phyloP scores from a whole-genome alignment of 345 rosid species.

The Brassica napus region DNA sequence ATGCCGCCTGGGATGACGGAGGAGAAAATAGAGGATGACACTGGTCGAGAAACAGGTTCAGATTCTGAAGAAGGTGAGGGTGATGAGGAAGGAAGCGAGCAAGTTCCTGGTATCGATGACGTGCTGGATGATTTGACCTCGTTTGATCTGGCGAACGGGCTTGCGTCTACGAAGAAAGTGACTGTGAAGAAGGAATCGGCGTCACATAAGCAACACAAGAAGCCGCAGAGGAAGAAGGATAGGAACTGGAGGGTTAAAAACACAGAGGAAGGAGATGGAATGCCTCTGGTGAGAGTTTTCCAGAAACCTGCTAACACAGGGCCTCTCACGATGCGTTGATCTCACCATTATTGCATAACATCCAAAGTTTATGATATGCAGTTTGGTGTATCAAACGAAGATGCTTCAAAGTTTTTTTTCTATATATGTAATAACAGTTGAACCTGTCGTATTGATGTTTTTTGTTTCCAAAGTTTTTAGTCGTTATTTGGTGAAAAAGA shows the following conservation, averaged over 20 bases:
- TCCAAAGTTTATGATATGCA: constrained; percentile 9
- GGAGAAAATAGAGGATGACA: constrained; percentile 28
- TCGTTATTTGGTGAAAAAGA: background rate
- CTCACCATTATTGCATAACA: background rate
- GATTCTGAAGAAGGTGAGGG: constrained; percentile 43
- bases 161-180: constrained; percentile 50
- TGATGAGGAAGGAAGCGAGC: constrained; percentile 26
- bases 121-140: constrained; percentile 74
- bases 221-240: constrained; percentile 85
- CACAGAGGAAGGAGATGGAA: constrained; percentile 43
- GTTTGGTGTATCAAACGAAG: background rate
- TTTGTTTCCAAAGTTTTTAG: background rate
- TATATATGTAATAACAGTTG: constrained; percentile 13
- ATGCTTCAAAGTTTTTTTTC: background rate
- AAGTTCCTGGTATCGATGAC: constrained; percentile 48
- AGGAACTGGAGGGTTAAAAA: constrained; percentile 68
- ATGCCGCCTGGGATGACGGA: constrained; percentile 66
- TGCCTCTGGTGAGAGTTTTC: constrained; percentile 67
- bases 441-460: constrained; percentile 16
- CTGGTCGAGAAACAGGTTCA: constrained; percentile 38
- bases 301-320: constrained; percentile 63
- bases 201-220: constrained; percentile 75
- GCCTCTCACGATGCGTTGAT: constrained; percentile 48
- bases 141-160: constrained; percentile 75
- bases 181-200: constrained; percentile 48